Base-by-base conservation (phyloP, 2,329 filamentous ascomycete genomes). In the Trichoderma hamatum region DNA sequence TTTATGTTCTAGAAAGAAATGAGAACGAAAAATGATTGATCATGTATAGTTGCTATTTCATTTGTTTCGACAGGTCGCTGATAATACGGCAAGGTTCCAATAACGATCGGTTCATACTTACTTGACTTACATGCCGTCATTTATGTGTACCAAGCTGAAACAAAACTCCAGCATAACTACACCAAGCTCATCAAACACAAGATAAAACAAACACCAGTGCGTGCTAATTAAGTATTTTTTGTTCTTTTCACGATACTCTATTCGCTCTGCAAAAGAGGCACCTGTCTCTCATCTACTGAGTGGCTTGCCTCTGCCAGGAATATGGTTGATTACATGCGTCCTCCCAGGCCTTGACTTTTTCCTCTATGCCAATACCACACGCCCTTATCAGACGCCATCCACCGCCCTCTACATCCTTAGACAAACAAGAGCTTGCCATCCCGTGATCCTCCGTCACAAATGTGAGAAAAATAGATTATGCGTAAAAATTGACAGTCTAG, bases 401-500 rank as follows among this genome's bases (percentile, higher is more conserved):
- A 10, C 63, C 56, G 28, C 19, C 62, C 63, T 28, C 28, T 51
- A 39, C 30, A 49, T 34, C 39, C 36, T 10, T 52, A 24, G 24
- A 28, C 59, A 70, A 54, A 59, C 39, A 55, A 14, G 9, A 32
- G 34, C 14, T 54, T 56, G 28, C 54, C 58, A 34, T 26, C 46
- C 62, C 51, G 56, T 64, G 52, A 56, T 62, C 32, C 28, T 39
- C 59, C 34, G 52, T 43, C 26, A 39, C 66, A 67, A 67, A 54
- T 66, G 55, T 43, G 54, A 51, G 54, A 49, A 49, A 43, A 63
- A n/a, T 26, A 60, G 39, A 70, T 79, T 81, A 85, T 69, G 84
- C 84, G 74, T 85, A 85, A 75, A 85, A 85, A 77, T 85, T 88
- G 82, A 88, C 86, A 36, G 86, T 88, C 85, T 87, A 51, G 13